A percentile compares a stretch with the other conserved stretches of the same genome.
These are phyloP conservation scores for Suillus discolor DNA, from an alignment of 768 basidiomycete genomes.

Conservation along the genomic window DNA sequence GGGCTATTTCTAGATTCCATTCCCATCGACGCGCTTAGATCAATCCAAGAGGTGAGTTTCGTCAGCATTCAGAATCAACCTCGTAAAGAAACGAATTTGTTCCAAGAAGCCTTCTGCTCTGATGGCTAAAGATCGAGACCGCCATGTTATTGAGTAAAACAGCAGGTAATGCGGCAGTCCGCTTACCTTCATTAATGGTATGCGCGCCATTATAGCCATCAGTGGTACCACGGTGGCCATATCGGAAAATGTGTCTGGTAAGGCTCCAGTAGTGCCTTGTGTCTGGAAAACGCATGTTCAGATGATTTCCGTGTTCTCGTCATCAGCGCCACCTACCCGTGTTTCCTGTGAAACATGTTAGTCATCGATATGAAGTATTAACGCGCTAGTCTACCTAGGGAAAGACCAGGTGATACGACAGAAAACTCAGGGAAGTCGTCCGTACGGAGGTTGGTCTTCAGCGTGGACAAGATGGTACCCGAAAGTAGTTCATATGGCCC, in stretches of 20 bases:
- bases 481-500: slow-evolving; percentile 43
- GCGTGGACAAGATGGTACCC: slow-evolving; percentile 44
- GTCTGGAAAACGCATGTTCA: slow-evolving; percentile 34
- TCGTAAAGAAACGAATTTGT: slow-evolving; percentile 34
- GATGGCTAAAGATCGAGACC: slow-evolving; percentile 23
- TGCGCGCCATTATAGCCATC: slow-evolving; percentile 40
- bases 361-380: slow-evolving; percentile 8
- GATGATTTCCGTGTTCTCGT: slow-evolving; percentile 23
- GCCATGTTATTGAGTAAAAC: slow-evolving; percentile 12
- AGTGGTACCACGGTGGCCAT: slow-evolving; percentile 33
- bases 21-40: slow-evolving; percentile 1
- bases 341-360: slow-evolving; percentile 17
- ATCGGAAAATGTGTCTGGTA: slow-evolving; percentile 50
- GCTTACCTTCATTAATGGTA: slow-evolving; percentile 31
- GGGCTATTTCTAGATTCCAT: not conserved
- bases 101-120: slow-evolving; percentile 32
- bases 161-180: not conserved
- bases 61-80: slow-evolving; percentile 36
- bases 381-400: slow-evolving; percentile 16
- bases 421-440: slow-evolving; percentile 22
- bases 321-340: slow-evolving; percentile 19
- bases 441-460: slow-evolving; percentile 34
- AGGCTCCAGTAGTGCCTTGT: slow-evolving; percentile 49
- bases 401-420: slow-evolving; percentile 41
- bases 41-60: slow-evolving; percentile 24